Base-by-base conservation (phyloP, 441 rosid genomes). In the Isatis lusitanica region DNA sequence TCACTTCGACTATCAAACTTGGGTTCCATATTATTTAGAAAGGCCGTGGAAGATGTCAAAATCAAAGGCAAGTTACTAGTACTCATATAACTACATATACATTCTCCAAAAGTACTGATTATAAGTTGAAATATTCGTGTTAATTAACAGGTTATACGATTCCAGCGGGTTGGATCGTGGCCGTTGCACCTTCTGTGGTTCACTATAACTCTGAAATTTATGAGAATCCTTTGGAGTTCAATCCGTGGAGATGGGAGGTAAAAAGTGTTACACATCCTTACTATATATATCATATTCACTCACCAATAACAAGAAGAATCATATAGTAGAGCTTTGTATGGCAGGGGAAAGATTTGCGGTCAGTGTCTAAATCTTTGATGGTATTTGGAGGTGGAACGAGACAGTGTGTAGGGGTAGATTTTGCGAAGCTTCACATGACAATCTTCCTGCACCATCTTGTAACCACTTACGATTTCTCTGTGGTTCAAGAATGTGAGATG, bases 161-260 rank as follows among this genome's bases (percentile, higher is more conserved):
- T 40, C 75, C 69, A 5, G 69, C 61, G 6, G 68, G 68, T 1
- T 71, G 75, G 75, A 60, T 39, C 0, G 75, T 39, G 17, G 51
- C 39, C 10, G 68, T 71, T 8, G 9, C 21, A 2, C 68, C 75
- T 48, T 39, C 75, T 15, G 5, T 40, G 6, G 15, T 71, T 40
- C 75, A 71, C 52, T 40, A 0, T 28, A 43, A 71, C 12, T 12
- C 39, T 7, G 24, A 10, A 59, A 51, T 38, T 7, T 51, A 71
- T 10, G 40, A 71, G 0, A 61, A 70, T 15, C 74, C 66, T 1
- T 35, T n/a, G 0, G 74, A 70, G 17, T 70, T 70, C 17, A 70
- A 70, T 35, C 74, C 74, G 15, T 70, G 74, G 74, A 59, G 66
- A 59, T 70, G 74, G 74, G 18, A 59, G 66, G 74, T 69, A 30